Conservation (phyloP, 768 basidiomycete species). For the Kwoniella bestiolae region DNA sequence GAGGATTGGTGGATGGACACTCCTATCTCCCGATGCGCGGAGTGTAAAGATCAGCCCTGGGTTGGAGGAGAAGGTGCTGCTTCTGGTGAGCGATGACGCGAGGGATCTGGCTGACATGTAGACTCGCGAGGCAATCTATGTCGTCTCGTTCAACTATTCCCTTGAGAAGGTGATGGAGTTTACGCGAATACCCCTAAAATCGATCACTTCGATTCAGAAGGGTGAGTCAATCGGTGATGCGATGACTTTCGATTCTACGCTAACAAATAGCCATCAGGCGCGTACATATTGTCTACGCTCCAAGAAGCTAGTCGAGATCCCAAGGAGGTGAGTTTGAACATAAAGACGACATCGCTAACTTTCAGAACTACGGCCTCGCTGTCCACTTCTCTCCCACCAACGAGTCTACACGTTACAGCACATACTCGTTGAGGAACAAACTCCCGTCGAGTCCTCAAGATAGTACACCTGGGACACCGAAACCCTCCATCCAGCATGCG, state of each 20-base stretch:
- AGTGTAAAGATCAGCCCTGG: constrained; percentile 73
- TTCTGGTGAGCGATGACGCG: constrained; percentile 67
- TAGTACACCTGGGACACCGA: constrained; percentile 64
- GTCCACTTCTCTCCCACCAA: constrained; percentile 75
- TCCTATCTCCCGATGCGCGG: constrained; percentile 79
- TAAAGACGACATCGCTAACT: constrained; percentile 1
- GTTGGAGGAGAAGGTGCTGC: constrained; percentile 91
- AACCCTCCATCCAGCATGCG: constrained; percentile 59
- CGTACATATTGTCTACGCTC: constrained; percentile 90
- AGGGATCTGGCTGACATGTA: constrained; percentile 50
- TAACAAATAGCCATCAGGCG: constrained; percentile 66
- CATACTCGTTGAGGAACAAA: constrained; percentile 80
- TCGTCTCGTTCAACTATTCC: constrained; percentile 75
- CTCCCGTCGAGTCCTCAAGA: constrained; percentile 42
- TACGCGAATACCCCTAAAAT: constrained; percentile 83
- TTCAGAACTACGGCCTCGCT: constrained; percentile 77
- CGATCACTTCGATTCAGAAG: constrained; percentile 76
- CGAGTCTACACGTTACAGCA: constrained; percentile 75
- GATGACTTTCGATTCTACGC: not conserved
- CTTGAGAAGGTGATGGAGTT: constrained; percentile 89
- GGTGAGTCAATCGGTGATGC: constrained; percentile 61
- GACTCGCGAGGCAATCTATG: constrained; percentile 62
- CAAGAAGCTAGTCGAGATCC: constrained; percentile 90
- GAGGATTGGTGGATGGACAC: constrained; percentile 83
- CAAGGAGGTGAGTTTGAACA: constrained; percentile 60